Base-by-base conservation (phyloP, 352 stramenopile genomes). In the Thalassiosira livingstoniorum region DNA sequence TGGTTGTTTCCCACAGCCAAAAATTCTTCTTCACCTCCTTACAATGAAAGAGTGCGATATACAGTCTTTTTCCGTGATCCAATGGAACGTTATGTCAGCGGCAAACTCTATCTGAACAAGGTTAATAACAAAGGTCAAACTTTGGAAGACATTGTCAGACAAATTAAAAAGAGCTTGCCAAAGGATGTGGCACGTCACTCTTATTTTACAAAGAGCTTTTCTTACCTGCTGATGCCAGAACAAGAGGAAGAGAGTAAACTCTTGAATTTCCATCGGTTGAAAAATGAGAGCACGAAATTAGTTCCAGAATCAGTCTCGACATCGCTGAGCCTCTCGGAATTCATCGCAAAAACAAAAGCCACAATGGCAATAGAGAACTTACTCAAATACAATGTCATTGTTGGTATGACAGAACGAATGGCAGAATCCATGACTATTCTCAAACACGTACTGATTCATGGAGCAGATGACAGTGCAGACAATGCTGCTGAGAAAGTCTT, bases 331-430 rank as follows among this genome's bases (percentile, higher is more conserved):
- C 32, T 63, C 31, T 18, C 7, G 13, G 53, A 78, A 43, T 10
- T 39, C 29, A 47, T 64, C 27, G 58, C 75, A 45, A 58, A 83
- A 43, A 13, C 78, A 4, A 66, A 76, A 58, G 53, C 74, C 15
- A 15, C 55, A 27, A 23, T 76, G 29, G 67, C 63, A 4, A 81
- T 87, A 55, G 2, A 73, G 0, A 92, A 92, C 74, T 74, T 92
- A 61, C 23, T 87, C 5, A 25, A 87, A 35, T 87, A 92, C 35
- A 86, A 85, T 68, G 75, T 77, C 11, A 84, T 90, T 18, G 58
- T 92, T 53, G 83, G 87, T 23, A 78, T 89, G 60, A 76, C 85
- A 10, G 87, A 90, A 81, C 43, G 57, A 11, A 88, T 92, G 77
- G 29, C 23, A 31, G 27, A 87, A 65, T 88, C 80, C 4, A 82